Evolutionary conservation across 768 basidiomycete genomes (phyloP).

Genomic region (Phaeotremella skinneri): DNA sequence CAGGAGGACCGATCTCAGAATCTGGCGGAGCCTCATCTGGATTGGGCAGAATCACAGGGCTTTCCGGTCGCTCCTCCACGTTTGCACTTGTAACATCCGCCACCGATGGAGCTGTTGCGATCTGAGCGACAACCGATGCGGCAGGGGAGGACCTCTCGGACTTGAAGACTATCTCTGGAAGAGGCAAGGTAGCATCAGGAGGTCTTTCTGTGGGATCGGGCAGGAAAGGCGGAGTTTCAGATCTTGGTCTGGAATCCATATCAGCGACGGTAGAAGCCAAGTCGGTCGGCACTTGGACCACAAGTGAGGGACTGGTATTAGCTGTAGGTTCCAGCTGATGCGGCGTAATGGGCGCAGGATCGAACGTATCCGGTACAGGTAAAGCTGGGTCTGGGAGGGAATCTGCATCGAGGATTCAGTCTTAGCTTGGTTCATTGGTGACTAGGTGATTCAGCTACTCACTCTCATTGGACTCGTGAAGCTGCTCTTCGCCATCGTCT

Average conservation of each 20-base stretch:
- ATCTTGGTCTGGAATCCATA: neutral
- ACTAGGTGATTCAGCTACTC: too few relatives aligned
- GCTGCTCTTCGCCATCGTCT: neutral
- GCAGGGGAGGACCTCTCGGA: neutral
- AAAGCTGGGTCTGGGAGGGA: constrained; percentile 33
- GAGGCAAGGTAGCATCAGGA: neutral
- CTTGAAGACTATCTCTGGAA: neutral
- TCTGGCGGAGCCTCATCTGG: neutral
- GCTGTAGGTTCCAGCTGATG: constrained; percentile 10
- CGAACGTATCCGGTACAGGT: constrained; percentile 27
- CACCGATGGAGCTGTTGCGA: neutral
- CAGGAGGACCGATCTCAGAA: neutral
- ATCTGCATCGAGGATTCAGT: neutral
- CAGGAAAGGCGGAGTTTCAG: constrained; percentile 6
- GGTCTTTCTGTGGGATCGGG: constrained; percentile 9
- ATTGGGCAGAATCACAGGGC: neutral
- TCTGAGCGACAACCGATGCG: neutral
- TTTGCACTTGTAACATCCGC: neutral
- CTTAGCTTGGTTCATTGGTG: too few relatives aligned
- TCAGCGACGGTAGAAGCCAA: constrained; percentile 2
- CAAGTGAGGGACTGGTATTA: constrained; percentile 17
- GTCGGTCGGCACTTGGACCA: constrained; percentile 25
- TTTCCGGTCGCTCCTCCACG: neutral
- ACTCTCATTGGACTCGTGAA: neutral
- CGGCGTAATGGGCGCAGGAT: constrained; percentile 12